Evolutionary conservation across 2,329 filamentous ascomycete genomes (phyloP), one percentile per base, ranked within the genome.

Genomic region (Ophiostoma triangulosporum): DNA sequence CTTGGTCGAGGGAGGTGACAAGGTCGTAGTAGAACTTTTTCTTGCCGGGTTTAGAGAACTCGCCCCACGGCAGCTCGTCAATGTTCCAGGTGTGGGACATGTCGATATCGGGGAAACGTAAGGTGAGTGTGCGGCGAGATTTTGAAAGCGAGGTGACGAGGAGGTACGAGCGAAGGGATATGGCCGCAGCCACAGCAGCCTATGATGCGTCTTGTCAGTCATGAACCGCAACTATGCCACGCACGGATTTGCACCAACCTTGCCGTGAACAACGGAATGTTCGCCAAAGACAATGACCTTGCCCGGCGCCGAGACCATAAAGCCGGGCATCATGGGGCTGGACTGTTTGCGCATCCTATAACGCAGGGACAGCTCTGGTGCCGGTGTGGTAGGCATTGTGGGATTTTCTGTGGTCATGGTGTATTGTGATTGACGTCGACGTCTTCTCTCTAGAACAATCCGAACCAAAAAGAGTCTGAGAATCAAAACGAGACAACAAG

Each of bases 231-330:
- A 6, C 3, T 27, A n/a, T 26, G 20, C 22, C 1, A 7, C 8
- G 49, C 17, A 20, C 6, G 14, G 32, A 14, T 12, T 6, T 12
- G 14, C 9, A 35, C 26, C 5, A 14, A 51, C 86, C 79, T 96
- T 97, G 64, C 90, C 90, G 65, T 98, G 82, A 20, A 98, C 93
- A n/a, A 97, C 93, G 2, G 93, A 86, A 71, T 98, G 93, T 68
- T 98, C 93, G 60, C 93, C 93, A 70, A 91, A 97, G 52, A 97
- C 88, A 66, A 98, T 98, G 64, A 96, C 93, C 68, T 98, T 98
- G 59, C 91, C 94, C 0, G 93, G 93, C 2, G 94, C 91, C 15
- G 93, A 97, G 54, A 97, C 90, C 87, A 98, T 95, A 66, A 98
- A 98, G 57, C 90, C 74, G 43, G 91, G 90, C 70, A 93, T 80